Evolutionary conservation across 768 basidiomycete species (phyloP), one percentile per base, ranked within the genome.

Genomic region (Lentinula sp.): DNA sequence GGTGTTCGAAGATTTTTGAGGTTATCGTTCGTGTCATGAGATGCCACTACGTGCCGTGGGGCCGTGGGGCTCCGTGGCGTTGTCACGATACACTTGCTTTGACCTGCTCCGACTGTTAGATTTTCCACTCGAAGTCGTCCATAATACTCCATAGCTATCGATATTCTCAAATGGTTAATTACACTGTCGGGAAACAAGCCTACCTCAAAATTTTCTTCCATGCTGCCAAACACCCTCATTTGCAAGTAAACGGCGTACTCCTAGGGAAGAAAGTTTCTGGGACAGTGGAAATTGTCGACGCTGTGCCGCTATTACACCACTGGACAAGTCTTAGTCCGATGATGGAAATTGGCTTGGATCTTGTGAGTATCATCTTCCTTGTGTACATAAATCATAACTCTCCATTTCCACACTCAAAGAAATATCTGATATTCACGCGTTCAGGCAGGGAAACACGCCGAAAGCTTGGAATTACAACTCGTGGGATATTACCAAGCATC

Each of bases 311-410:
- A 39, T 80, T 91, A 55, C 91, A 94, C 68, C 86, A 91, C 69
- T 93, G 91, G 91, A 91, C 90, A 6, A 86, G 81, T 66, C 77
- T 94, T 57, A 88, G 86, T 63, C 88, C 90, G 3, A 89, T 89
- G 86, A 91, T 91, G 87, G 90, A 92, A 69, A 85, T 91, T 62
- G 91, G 90, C 28, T 79, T 92, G 45, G 88, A 90, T 66, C 74
- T 91, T 68, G 90, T 90, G 65, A 65, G 85, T 73, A 33, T 16
- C n/a, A 45, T 36, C 42, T 39, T 18, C 18, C 16, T 46, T 49
- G 28, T 28, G 28, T 28, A 28, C 28, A 28, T 28, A 28, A 28
- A 28, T 23, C 32, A 1, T 35, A 23, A 60, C 9, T 32, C n/a
- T n/a, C n/a, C 18, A 20, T 20, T 33, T 32, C 41, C 59, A 13